phyloP scores from a whole-genome alignment of 2,329 filamentous ascomycete species.

The Xylariaceae sp. region DNA sequence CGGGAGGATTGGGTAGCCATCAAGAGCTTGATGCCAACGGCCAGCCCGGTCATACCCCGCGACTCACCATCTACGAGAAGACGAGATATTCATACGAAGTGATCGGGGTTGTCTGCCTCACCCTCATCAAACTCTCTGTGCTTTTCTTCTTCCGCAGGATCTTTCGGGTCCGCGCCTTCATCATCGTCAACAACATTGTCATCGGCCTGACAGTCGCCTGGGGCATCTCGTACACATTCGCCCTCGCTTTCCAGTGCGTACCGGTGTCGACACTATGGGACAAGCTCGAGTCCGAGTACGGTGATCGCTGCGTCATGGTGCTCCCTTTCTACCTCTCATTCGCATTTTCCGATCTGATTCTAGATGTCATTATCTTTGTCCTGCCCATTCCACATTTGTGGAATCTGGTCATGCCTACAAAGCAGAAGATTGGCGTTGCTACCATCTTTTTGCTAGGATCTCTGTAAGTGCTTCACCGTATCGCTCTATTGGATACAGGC shows the following conservation, averaged over 20 bases:
- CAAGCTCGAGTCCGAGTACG: constrained; percentile 28
- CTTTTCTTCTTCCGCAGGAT: constrained; percentile 32
- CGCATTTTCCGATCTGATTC: constrained; percentile 26
- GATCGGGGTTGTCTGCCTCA: constrained; percentile 18
- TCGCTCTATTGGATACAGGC: neutral
- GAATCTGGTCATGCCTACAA: constrained; percentile 18
- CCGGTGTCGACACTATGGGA: constrained; percentile 25
- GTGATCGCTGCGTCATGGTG: constrained; percentile 11
- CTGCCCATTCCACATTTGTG: constrained; percentile 28
- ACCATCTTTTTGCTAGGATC: constrained; percentile 29
- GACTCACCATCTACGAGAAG: constrained; percentile 29
- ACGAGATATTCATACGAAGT: constrained; percentile 28
- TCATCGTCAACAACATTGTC: constrained; percentile 27
- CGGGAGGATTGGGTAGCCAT: constrained; percentile 25
- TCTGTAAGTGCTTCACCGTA: constrained; percentile 15
- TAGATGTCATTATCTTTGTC: constrained; percentile 29
- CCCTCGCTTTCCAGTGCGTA: constrained; percentile 27
- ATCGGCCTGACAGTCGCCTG: constrained; percentile 28
- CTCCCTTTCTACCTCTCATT: constrained; percentile 25
- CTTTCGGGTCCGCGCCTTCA: constrained; percentile 26
- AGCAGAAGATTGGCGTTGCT: constrained; percentile 28
- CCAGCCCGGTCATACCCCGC: constrained; percentile 20
- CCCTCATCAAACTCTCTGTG: constrained; percentile 28
- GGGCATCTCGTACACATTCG: constrained; percentile 28
- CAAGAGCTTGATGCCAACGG: constrained; percentile 25